Evolutionary conservation across 352 stramenopile genomes (phyloP).

Genomic region (Plasmopara viticola): DNA sequence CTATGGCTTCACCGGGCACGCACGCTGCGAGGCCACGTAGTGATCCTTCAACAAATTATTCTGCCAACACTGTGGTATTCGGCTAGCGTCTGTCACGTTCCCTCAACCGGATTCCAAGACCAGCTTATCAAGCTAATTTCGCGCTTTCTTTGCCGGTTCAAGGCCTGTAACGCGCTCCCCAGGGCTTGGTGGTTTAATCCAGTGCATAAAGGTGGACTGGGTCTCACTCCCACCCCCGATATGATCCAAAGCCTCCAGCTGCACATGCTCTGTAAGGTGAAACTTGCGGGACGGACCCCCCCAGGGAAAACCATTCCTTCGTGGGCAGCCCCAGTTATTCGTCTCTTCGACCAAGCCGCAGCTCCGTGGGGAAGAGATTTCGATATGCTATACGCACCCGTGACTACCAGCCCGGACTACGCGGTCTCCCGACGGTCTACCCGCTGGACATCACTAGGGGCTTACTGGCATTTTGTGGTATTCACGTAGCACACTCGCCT

Average conservation of each 20-base stretch:
- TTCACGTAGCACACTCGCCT: neutral
- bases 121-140: neutral
- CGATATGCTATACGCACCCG: neutral
- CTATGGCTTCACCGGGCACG: no score
- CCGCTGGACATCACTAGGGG: neutral
- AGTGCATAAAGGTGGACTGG: neutral
- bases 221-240: neutral
- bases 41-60: neutral
- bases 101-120: neutral
- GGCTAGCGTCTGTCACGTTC: neutral
- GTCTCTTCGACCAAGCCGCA: neutral
- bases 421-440: no score
- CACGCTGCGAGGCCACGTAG: neutral
- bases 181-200: neutral
- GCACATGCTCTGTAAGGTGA: neutral
- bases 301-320: neutral
- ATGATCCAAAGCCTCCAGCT: neutral
- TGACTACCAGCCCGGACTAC: neutral
- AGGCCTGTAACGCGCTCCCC: neutral
- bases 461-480: neutral
- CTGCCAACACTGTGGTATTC: neutral
- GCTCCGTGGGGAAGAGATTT: neutral
- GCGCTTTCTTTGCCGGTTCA: neutral
- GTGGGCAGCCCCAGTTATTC: neutral
- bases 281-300: neutral